Evolutionary conservation across 495 filamentous ascomycete species (phyloP), one percentile per base, ranked within the genome.

Genomic region (Pyronema omphalodes): DNA sequence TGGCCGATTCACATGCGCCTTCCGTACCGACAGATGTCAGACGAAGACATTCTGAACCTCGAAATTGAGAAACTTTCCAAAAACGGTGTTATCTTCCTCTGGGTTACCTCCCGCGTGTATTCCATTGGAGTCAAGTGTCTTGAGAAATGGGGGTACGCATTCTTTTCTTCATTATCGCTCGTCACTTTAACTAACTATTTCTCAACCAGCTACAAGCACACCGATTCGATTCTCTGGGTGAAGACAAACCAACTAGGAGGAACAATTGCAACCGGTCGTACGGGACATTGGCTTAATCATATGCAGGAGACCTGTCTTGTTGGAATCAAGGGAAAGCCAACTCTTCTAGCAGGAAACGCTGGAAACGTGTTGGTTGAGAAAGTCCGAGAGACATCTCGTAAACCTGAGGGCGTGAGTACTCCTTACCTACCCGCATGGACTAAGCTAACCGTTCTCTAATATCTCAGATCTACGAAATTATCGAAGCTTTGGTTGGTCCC

Each of bases 211-310:
- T 51, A 51, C 29, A 9, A 18, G 4, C 14, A 3, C 17, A 33
- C 36, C 12, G 59, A 61, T 7, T 45, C 57, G 41, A 57, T 62
- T n/a, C 44, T 55, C 40, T 62, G 59, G 59, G 49, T 57, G 35
- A 62, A 62, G 37, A 52, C 52, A 12, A 58, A 62, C 51, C 59
- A 62, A 37, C 50, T 62, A 18, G 60, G 39, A 14, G 49, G 54
- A 33, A 52, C 56, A n/a, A 57, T 62, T 23, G 53, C 57, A 1
- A 58, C 60, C 14, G 59, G 59, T 7, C 57, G 59, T 19, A 62
- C 59, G 34, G 59, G 59, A 0, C 59, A 62, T 29, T 62, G 59
- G 59, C 51, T 62, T 23, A 62, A 62, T 37, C 59, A 62, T 48
- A 57, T 53, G 3, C 60, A 57, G 58, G 59, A 62, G 47, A 55